Evolutionary conservation across 2,329 filamentous ascomycete genomes (phyloP).

Genomic region (Calonectria fujianensis): DNA sequence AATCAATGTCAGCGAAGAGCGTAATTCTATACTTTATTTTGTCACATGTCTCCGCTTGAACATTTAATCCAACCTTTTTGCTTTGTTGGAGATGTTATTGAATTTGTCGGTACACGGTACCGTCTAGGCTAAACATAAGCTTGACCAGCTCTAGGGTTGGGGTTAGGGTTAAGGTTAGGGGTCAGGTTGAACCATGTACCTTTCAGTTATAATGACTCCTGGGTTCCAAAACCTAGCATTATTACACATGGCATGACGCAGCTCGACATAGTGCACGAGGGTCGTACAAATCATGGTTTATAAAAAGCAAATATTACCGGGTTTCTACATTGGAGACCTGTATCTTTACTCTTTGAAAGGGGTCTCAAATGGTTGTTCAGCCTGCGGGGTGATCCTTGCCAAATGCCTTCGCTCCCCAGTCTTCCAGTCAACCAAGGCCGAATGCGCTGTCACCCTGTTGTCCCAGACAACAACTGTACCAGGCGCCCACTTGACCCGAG

Average conservation of each 20-base stretch:
- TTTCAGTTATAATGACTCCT: not conserved
- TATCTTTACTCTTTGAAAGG: not conserved
- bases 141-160: not conserved
- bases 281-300: not conserved
- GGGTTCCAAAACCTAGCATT: not conserved
- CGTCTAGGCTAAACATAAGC: not conserved
- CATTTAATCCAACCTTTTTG: not conserved
- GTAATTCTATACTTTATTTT: too few relatives aligned
- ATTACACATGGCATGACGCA: not conserved
- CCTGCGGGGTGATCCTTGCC: slow-evolving; percentile 17
- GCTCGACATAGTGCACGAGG: not conserved
- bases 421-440: slow-evolving; percentile 22
- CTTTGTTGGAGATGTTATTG: not conserved
- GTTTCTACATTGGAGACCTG: not conserved
- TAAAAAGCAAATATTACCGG: not conserved
- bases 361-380: slow-evolving; percentile 15
- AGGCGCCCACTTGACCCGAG: slow-evolving; percentile 76
- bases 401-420: slow-evolving; percentile 17
- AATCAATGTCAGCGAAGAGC: not conserved
- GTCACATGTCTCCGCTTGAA: too few relatives aligned
- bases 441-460: slow-evolving; percentile 40
- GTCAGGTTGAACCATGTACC: not conserved
- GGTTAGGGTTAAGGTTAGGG: not conserved
- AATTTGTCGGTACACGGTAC: not conserved
- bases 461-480: slow-evolving; percentile 77